Evolutionary conservation across 345 rosid genomes (phyloP), one percentile per base, ranked within the genome.

Genomic region (Gossypium arboreum): DNA sequence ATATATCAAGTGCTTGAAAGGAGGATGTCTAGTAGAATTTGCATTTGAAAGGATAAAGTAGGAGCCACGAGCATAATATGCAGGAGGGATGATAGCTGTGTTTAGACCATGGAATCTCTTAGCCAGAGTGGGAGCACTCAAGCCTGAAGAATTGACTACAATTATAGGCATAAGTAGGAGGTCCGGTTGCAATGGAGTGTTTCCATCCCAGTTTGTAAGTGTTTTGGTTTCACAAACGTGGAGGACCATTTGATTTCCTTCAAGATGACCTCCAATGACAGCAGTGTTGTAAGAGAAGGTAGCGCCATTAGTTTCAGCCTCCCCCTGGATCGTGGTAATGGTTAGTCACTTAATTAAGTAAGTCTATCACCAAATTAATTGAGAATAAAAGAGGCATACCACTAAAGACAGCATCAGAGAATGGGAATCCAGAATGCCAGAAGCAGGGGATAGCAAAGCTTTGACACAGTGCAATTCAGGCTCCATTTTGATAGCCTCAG

Each of bases 371-470:
- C 29, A 20, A 57, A 11, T 57, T 57, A 57, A 57, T 20, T 22
- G 34, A 22, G 62, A 57, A 57, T 24, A 25, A 2, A 39, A 64
- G 20, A 48, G 2, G 29, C 80, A 72, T 85, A 92, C 98, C 97
- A 85, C 82, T 74, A 94, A 76, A 73, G 95, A 88, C 11, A 94
- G 84, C 97, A 94, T 91, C 58, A 94, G 82, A 47, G 94, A 86
- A 84, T 94, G 97, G 12, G 87, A 69, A 84, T 94, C 97, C 12
- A 94, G 76, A 54, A 94, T 91, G 62, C 97, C 97, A 72, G 98
- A 85, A 60, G 79, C 75, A 73, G 97, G 92, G 12, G 97, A 94
- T 13, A 88, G 72, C 70, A 94, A 83, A 8, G 98, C 98, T 77
- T 88, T 92, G 41, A 84, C 90, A 68, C 97, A 94, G 8, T 86